Evolutionary conservation across 768 basidiomycete genomes (phyloP).

Genomic region (Sporobolomyces phaffii): DNA sequence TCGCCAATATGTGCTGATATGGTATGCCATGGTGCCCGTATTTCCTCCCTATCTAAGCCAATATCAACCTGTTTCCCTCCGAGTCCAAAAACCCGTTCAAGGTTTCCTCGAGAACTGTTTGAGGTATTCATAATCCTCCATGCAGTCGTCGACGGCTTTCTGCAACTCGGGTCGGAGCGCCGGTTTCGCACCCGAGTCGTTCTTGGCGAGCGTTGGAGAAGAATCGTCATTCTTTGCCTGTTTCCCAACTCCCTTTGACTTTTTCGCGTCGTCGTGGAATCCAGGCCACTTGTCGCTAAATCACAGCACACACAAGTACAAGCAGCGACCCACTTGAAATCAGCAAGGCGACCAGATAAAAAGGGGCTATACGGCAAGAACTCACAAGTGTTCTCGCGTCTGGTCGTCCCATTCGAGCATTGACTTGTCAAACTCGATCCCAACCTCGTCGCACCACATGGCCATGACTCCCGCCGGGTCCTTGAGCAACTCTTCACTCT

Average conservation of each 20-base stretch:
- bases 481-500: conserved; percentile 37
- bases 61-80: too few species aligned
- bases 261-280: conserved; percentile 38
- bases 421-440: conserved; percentile 34
- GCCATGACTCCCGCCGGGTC: conserved; percentile 33
- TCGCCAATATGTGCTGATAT: too few species aligned
- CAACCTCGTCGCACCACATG: conserved; percentile 38
- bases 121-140: conserved; percentile 43
- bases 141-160: conserved; percentile 33
- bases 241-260: conserved; percentile 22
- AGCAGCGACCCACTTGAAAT: too few species aligned
- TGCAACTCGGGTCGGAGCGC: conserved; percentile 29
- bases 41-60: too few species aligned
- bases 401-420: conserved; percentile 43
- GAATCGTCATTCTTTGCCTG: background rate
- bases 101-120: conserved; percentile 16
- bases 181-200: background rate
- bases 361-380: too few species aligned
- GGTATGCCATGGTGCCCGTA: too few species aligned
- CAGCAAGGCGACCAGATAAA: background rate
- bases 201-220: background rate
- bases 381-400: conserved; percentile 40
- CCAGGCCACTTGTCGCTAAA: conserved; percentile 40
- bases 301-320: background rate
- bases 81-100: too few species aligned